Conservation (phyloP, 176 grass and related monocot genomes). For the barley (Hordeum vulgare) region MorexV3_pseudomolecules_assembly NC_058520.1:331640226-331640725, state of each 20-base stretch:
- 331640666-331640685: constrained; percentile 63
- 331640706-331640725: constrained; percentile 91
- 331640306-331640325: constrained; percentile 78
- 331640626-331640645: constrained; percentile 77
- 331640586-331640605: constrained; percentile 93
- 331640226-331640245: constrained; percentile 89
- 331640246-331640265: constrained; percentile 90
- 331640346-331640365: constrained; percentile 57
- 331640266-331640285: constrained; percentile 97
- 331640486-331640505: constrained; percentile 87
- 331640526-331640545: constrained; percentile 88
- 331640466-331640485: constrained; percentile 87
- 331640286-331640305: constrained; percentile 94
- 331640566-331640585: constrained; percentile 94
- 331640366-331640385: constrained; percentile 35
- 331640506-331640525: constrained; percentile 99
- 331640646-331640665: constrained; percentile 65
- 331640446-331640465: constrained; percentile 98
- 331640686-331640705: constrained; percentile 90
- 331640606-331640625: constrained; percentile 89
- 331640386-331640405: constrained; percentile 48
- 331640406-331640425: constrained; percentile 50
- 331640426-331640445: constrained; percentile 95
- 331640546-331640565: constrained; percentile 66
- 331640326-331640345: constrained; percentile 88